Evolutionary conservation across 2,329 filamentous ascomycete genomes (phyloP), one percentile per base, ranked within the genome.

Genomic region (Microdochium paspali): DNA sequence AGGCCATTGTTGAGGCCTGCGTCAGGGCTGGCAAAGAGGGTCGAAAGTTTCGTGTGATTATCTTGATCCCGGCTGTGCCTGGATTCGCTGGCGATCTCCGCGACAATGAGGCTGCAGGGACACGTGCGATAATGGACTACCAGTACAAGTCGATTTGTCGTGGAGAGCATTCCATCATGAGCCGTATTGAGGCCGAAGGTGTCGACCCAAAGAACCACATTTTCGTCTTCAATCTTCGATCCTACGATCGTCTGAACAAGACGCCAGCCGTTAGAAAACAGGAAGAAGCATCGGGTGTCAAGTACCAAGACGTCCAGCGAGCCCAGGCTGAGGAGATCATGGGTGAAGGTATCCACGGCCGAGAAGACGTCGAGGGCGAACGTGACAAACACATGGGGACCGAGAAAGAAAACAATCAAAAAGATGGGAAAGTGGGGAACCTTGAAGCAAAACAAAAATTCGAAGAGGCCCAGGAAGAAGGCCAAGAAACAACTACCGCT

Each of bases 111-210:
- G 91, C 91, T 0, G 80, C 80, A 1, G 91, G 91, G 10, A 97
- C 91, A 0, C 71, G 89, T 44, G 91, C 90, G 10, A 98, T 97
- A 58, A 97, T 98, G 89, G 90, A 97, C 62, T 97, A 95, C 60
- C 93, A 97, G 62, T 98, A 93, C 73, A 95, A 94, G 67, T 95
- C 89, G 0, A 95, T 98, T 54, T 88, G 85, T 59, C 84, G 93
- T 42, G 93, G 93, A 5, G 85, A 94, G 53, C 75, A 97, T 61
- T 95, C 89, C 4, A 97, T 98, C 46, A 93, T 86, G 56, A 89
- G 80, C 32, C 84, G 86, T 60, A 81, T 96, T 49, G 72, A 74
- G 49, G 79, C 78, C 6, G 73, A 86, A 52, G 90, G 87, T 1
- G 79, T 93, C 1, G 82, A 96, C 56, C 89, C 90, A 0, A 77